A percentile compares a stretch with the other conserved stretches of the same genome.
Evolutionary conservation across 1,284 basidiomycete species (phyloP).

Genomic region (Leccinum colubrinum): DNA sequence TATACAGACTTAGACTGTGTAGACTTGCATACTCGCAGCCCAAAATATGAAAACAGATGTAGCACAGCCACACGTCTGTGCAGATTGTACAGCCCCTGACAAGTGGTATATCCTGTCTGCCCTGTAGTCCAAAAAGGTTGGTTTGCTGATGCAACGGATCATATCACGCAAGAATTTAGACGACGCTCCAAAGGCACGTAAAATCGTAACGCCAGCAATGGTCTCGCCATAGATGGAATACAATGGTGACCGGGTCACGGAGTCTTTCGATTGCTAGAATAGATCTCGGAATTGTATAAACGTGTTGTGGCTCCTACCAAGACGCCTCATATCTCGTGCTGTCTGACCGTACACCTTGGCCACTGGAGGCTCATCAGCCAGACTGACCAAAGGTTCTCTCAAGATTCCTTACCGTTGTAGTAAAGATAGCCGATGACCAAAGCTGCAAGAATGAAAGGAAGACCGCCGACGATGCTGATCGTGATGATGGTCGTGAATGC

Average conservation of each 20-base stretch:
- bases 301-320: constrained; percentile 51
- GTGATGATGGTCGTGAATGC: constrained; percentile 69
- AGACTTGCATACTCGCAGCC: not conserved
- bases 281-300: not conserved
- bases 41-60: not conserved
- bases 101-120: not conserved
- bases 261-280: constrained; percentile 49
- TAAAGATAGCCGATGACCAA: constrained; percentile 63
- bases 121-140: not conserved
- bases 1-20: not conserved
- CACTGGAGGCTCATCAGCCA: constrained; percentile 30
- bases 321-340: constrained; percentile 84
- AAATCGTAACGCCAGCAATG: constrained; percentile 82
- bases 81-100: not conserved
- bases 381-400: not conserved
- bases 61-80: not conserved
- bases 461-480: constrained; percentile 81
- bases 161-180: constrained; percentile 87
- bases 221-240: constrained; percentile 93
- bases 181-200: constrained; percentile 86
- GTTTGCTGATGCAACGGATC: constrained; percentile 52
- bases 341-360: constrained; percentile 78
- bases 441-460: constrained; percentile 66
- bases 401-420: constrained; percentile 57
- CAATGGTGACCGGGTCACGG: constrained; percentile 86